phyloP scores from a whole-genome alignment of 352 stramenopile genomes.

The Pythium rishiriense region DNA sequence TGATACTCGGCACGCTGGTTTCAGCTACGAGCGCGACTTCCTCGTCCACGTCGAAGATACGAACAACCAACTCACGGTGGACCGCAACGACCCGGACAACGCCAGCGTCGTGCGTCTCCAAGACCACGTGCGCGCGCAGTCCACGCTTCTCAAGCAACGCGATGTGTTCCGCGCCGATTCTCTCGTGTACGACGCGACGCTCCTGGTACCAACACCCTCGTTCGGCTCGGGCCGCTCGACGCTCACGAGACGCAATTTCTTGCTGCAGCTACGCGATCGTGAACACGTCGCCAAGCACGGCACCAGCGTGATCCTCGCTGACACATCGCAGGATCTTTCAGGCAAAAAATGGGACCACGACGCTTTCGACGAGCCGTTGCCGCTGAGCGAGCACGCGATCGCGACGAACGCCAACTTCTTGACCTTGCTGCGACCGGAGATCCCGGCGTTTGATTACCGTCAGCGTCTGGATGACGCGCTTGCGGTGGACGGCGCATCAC shows the following conservation, averaged over 20 bases:
- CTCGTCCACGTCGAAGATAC: constrained; percentile 44
- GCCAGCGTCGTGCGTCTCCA: constrained; percentile 46
- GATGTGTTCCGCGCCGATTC: constrained; percentile 49
- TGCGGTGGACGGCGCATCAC: constrained; percentile 18
- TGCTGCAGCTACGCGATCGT: constrained; percentile 57
- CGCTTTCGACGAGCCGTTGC: constrained; percentile 69
- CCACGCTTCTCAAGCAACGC: constrained; percentile 30
- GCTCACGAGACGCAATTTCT: constrained; percentile 67
- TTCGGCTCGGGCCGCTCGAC: constrained; percentile 8
- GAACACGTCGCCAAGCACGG: constrained; percentile 47
- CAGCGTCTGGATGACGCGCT: constrained; percentile 48
- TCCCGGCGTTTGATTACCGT: constrained; percentile 54
- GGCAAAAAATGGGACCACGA: constrained; percentile 26
- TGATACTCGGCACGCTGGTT: constrained; percentile 30
- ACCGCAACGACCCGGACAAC: constrained; percentile 81
- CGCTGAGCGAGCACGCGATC: constrained; percentile 62
- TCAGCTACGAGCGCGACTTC: constrained; percentile 67
- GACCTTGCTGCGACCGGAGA: constrained; percentile 59
- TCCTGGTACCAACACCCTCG: not conserved
- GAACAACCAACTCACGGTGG: constrained; percentile 36
- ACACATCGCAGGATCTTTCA: constrained; percentile 14
- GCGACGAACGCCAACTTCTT: constrained; percentile 55
- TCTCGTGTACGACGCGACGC: constrained; percentile 17
- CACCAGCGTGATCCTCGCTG: constrained; percentile 41
- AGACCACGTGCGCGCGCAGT: constrained; percentile 40